Evolutionary conservation across 331 rosid species (phyloP).

Genomic region (Acacia pycnantha): DNA sequence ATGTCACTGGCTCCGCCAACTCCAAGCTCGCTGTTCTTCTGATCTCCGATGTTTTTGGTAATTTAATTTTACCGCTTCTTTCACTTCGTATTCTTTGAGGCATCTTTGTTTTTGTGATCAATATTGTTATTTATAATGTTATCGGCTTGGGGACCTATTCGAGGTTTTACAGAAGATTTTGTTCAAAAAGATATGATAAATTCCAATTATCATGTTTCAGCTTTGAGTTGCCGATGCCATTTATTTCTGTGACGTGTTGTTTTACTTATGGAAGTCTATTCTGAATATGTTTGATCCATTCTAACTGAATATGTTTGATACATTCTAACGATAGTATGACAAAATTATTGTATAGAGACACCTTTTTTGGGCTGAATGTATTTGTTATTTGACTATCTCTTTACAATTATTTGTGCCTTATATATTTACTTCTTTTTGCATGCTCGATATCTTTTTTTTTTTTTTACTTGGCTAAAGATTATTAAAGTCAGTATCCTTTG

Average conservation of each 20-base stretch:
- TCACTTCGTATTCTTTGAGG: neutral
- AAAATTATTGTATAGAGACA: neutral
- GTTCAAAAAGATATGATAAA: neutral
- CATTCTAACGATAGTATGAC: neutral
- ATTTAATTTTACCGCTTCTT: neutral
- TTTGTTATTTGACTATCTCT: neutral
- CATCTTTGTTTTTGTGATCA: neutral
- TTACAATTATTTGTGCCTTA: neutral
- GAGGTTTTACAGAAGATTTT: neutral
- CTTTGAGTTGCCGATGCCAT: neutral
- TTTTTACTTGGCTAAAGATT: neutral
- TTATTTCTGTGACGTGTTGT: neutral
- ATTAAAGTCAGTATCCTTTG: neutral
- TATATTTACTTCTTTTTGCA: neutral
- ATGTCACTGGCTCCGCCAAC: slow-evolving; percentile 47
- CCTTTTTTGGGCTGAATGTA: neutral
- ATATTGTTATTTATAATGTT: neutral
- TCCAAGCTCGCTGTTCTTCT: slow-evolving; percentile 61
- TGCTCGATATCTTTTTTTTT: neutral
- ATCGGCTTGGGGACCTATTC: neutral
- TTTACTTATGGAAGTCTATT: neutral
- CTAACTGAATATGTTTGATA: neutral
- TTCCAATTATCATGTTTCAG: neutral
- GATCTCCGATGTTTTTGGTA: slow-evolving; percentile 61
- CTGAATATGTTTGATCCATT: neutral